A percentile compares a stretch with the other conserved stretches of the same genome.
Evolutionary conservation across 345 rosid genomes (phyloP).

Genomic region (Hevea brasiliensis): DNA sequence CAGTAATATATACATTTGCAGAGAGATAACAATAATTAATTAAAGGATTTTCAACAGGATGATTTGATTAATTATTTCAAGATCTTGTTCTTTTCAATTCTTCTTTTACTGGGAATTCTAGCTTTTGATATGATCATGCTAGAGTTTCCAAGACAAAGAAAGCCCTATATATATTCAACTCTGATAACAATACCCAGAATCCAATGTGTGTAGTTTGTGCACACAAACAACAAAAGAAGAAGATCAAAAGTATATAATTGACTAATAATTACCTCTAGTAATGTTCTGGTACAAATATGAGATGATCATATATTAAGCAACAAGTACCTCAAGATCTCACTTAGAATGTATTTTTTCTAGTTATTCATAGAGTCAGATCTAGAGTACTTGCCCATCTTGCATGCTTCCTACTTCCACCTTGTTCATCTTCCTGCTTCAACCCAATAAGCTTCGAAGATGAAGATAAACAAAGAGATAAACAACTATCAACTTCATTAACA

Average conservation of each 20-base stretch:
- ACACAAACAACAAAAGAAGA: background rate
- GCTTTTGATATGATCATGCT: background rate
- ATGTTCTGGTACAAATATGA: conserved; percentile 16
- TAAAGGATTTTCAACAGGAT: background rate
- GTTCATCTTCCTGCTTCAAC: conserved; percentile 19
- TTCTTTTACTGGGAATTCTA: too few species aligned
- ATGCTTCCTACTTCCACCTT: conserved; percentile 32
- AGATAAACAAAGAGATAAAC: conserved; percentile 68
- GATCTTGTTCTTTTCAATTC: background rate
- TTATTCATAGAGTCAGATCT: conserved; percentile 85
- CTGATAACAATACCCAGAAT: conserved; percentile 15
- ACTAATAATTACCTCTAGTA: conserved; percentile 7
- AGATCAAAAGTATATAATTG: background rate
- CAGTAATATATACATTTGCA: too few species aligned
- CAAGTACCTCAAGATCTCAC: conserved; percentile 78
- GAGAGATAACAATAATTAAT: conserved; percentile 8
- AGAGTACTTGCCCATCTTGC: conserved; percentile 56
- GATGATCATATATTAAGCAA: conserved; percentile 7
- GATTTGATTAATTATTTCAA: too few species aligned
- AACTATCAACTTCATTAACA: conserved; percentile 27
- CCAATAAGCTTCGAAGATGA: conserved; percentile 46
- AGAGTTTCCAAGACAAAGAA: conserved; percentile 9
- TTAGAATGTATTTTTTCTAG: conserved; percentile 51
- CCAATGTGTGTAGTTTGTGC: conserved; percentile 21
- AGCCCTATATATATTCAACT: background rate